Percentiles rank a stretch among this genome's conserved stretches.
Evolutionary conservation across 2,329 filamentous ascomycete genomes (phyloP).

Genomic region (Tolypocladium tundrense): DNA sequence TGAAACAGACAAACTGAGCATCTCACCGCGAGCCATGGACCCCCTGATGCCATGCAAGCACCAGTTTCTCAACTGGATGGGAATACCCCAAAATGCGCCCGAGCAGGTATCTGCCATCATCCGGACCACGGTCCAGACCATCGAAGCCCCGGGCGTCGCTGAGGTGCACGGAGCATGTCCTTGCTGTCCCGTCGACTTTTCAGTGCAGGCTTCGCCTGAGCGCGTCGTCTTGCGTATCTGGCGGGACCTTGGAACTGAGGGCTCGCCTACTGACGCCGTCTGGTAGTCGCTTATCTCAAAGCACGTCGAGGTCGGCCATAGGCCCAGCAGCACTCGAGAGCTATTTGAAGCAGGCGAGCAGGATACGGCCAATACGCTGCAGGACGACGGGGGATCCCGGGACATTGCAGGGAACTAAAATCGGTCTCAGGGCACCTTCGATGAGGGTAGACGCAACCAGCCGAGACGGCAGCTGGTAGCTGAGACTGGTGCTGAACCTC

Average conservation of each 20-base stretch:
- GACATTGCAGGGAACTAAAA: too few relatives aligned
- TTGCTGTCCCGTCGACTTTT: constrained; percentile 5
- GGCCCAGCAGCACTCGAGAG: neutral
- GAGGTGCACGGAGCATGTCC: neutral
- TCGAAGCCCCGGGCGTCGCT: neutral
- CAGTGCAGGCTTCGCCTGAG: neutral
- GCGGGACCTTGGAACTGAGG: too few relatives aligned
- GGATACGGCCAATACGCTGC: neutral
- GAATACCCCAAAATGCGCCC: too few relatives aligned
- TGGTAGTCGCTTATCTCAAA: neutral
- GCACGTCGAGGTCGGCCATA: neutral
- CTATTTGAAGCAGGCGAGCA: neutral
- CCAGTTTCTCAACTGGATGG: neutral
- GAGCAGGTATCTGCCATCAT: neutral
- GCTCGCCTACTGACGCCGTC: constrained; percentile 1
- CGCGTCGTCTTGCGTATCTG: neutral
- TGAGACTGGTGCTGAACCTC: too few relatives aligned
- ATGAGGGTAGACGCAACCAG: too few relatives aligned
- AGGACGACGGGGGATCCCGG: too few relatives aligned
- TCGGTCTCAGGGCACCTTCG: too few relatives aligned
- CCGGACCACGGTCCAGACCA: neutral
- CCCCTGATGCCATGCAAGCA: neutral
- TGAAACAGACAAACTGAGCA: neutral
- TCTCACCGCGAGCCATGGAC: neutral
- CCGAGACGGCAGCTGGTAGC: too few relatives aligned